Percentiles rank a stretch among this genome's conserved stretches.
Conservation (phyloP, 1,139 yeast species). For the Taphrina wiesneri region DNA sequence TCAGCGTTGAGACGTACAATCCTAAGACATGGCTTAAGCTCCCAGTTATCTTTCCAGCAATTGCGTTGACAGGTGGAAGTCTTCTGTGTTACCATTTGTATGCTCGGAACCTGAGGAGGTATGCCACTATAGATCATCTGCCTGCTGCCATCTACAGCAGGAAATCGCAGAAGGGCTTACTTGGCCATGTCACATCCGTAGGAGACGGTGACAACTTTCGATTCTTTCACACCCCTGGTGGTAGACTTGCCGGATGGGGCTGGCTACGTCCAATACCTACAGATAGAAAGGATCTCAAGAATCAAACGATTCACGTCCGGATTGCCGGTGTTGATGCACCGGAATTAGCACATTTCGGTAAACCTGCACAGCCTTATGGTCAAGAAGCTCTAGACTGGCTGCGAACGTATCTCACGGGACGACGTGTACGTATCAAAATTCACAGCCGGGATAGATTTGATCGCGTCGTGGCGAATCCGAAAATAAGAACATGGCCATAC, state of each 20-base stretch:
- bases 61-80: constrained; percentile 24
- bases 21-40: constrained; percentile 8
- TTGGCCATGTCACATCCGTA: constrained; percentile 83
- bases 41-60: constrained; percentile 6
- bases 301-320: constrained; percentile 60
- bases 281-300: constrained; percentile 44
- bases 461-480: constrained; percentile 78
- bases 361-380: constrained; percentile 84
- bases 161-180: constrained; percentile 52
- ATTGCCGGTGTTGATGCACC: constrained; percentile 98
- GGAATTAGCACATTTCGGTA: constrained; percentile 91
- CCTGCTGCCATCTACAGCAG: constrained; percentile 34
- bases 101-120: constrained; percentile 37
- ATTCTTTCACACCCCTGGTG: constrained; percentile 93
- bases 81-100: constrained; percentile 27
- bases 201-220: constrained; percentile 98
- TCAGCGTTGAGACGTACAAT: not conserved
- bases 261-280: constrained; percentile 59
- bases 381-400: constrained; percentile 85
- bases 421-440: constrained; percentile 71
- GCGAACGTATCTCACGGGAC: constrained; percentile 61
- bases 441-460: constrained; percentile 83
- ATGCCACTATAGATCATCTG: constrained; percentile 37
- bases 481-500: constrained; percentile 54
- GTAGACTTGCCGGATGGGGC: constrained; percentile 85